Conservation (phyloP, 441 rosid genomes). For the Flueggea neowawraea region DNA sequence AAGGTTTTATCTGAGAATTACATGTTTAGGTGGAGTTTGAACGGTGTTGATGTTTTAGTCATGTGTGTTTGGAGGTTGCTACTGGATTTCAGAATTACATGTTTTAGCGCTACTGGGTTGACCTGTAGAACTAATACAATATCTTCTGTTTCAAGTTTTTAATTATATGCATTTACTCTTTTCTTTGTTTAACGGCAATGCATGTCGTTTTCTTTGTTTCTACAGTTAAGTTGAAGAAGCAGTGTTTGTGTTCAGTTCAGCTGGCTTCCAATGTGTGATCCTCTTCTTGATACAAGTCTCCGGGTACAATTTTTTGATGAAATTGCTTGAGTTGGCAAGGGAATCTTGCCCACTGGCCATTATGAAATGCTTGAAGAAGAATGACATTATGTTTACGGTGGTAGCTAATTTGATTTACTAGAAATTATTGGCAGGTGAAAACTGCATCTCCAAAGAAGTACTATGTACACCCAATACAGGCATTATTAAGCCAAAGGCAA, state of each 20-base stretch:
- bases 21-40: slow-evolving; percentile 81
- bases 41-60: slow-evolving; percentile 50
- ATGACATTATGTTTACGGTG: background rate
- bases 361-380: background rate
- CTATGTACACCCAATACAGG: slow-evolving; percentile 49
- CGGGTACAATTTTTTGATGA: no score
- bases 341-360: no score
- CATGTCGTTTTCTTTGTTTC: background rate
- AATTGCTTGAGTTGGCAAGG: slow-evolving; percentile 22
- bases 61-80: slow-evolving; percentile 83
- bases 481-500: slow-evolving; percentile 36
- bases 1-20: slow-evolving; percentile 55
- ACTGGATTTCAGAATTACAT: slow-evolving; percentile 59
- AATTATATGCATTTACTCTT: no score
- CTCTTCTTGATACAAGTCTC: no score
- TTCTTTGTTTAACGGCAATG: background rate
- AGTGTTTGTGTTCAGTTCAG: slow-evolving; percentile 39
- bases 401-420: background rate
- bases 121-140: no score
- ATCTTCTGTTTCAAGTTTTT: no score
- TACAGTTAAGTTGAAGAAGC: slow-evolving; percentile 51
- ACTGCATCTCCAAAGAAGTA: slow-evolving; percentile 55
- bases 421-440: slow-evolving; percentile 35
- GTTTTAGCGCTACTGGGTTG: no score
- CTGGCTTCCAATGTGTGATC: no score